These are phyloP conservation scores for Lenwebbia sp. DNA, from an alignment of 345 rosid species.

Conservation along the genomic window DNA sequence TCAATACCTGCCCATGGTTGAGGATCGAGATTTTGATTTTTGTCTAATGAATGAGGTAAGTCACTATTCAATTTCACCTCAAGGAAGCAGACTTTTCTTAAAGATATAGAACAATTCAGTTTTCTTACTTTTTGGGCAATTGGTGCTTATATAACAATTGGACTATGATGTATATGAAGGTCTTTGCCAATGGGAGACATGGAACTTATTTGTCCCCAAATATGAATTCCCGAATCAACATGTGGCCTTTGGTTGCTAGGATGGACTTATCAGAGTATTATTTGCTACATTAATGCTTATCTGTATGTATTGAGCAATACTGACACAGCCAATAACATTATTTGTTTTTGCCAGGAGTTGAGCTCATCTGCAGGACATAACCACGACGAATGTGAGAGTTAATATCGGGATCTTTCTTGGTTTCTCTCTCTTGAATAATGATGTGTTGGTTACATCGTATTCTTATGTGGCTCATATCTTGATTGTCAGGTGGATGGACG, in stretches of 20 bases:
- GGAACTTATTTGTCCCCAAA: neutral
- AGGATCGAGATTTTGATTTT: constrained; percentile 29
- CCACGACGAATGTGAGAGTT: constrained; percentile 23
- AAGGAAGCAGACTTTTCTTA: neutral
- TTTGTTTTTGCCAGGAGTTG: constrained; percentile 12
- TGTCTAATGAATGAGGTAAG: constrained; percentile 32
- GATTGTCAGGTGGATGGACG: constrained; percentile 49
- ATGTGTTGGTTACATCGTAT: neutral
- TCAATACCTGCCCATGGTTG: constrained; percentile 4
- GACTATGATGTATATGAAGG: neutral
- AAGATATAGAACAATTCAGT: neutral
- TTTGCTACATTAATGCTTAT: neutral
- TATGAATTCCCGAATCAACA: neutral
- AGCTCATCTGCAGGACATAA: constrained; percentile 13
- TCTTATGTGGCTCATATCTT: neutral
- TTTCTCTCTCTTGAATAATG: neutral
- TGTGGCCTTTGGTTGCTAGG: neutral
- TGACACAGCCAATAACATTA: neutral
- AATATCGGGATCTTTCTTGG: neutral
- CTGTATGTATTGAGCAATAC: neutral
- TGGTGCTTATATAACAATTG: neutral
- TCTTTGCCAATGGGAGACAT: neutral
- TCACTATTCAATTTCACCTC: neutral
- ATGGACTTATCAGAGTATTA: neutral
- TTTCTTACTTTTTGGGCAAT: neutral